Conservation (phyloP, 2,329 filamentous ascomycete genomes). For the Calonectria henricotiae region DNA sequence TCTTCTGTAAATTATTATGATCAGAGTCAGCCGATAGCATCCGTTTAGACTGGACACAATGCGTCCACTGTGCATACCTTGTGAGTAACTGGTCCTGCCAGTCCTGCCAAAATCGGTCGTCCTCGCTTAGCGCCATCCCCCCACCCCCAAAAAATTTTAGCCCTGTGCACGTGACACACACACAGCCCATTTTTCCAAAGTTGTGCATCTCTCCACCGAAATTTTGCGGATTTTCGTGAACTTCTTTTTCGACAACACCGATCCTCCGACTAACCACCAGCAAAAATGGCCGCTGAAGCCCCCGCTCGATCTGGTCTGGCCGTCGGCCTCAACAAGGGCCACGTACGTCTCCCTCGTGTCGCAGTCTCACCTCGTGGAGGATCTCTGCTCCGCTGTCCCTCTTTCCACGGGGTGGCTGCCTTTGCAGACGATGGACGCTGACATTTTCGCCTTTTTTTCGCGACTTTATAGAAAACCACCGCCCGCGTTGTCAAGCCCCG, state of each 20-base stretch:
- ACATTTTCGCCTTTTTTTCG: conserved; percentile 59
- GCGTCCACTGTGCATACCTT: too few species aligned
- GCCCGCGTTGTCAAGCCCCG: conserved; percentile 83
- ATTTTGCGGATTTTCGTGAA: conserved; percentile 36
- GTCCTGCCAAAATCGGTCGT: too few species aligned
- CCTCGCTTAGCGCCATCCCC: too few species aligned
- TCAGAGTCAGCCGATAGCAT: too few species aligned
- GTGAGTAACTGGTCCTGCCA: too few species aligned
- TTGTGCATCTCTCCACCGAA: conserved; percentile 47
- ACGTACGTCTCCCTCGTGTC: conserved; percentile 69
- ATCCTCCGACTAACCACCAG: conserved; percentile 55
- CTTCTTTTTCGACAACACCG: conserved; percentile 52
- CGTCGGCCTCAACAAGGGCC: conserved; percentile 76
- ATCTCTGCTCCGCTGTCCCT: conserved; percentile 70
- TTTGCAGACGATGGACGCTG: conserved; percentile 76
- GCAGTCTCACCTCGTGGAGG: conserved; percentile 82
- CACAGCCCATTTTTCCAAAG: conserved; percentile 44
- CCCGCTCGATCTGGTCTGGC: conserved; percentile 73
- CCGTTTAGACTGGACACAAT: too few species aligned
- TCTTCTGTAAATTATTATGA: too few species aligned
- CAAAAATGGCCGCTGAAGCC: conserved; percentile 74
- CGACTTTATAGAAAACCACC: conserved; percentile 82
- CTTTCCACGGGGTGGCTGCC: conserved; percentile 49
- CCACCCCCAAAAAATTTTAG: conserved; percentile 22
- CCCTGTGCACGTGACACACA: conserved; percentile 56